Percentiles rank a stretch among this genome's conserved stretches.
phyloP scores from a whole-genome alignment of 2,329 filamentous ascomycete genomes.

The Monilinia laxa region DNA sequence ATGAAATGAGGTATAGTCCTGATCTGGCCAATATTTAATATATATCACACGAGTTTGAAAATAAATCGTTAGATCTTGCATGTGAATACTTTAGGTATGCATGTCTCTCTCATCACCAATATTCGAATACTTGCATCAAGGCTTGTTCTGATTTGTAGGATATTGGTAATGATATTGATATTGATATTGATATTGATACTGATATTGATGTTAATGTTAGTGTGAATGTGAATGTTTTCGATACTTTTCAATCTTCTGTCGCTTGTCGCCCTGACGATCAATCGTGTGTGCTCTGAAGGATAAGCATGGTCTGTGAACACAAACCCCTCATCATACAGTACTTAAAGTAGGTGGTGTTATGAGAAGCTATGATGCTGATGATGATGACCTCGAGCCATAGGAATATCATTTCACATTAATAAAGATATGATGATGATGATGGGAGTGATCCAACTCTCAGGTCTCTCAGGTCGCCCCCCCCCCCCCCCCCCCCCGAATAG shows the following conservation, averaged over 20 bases:
- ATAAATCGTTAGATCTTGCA: constrained; percentile 21
- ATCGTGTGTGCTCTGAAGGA: constrained; percentile 2
- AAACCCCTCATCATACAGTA: constrained; percentile 11
- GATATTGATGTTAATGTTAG: too few species aligned
- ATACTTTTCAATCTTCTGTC: neutral
- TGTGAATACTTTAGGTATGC: constrained; percentile 1
- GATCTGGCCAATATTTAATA: constrained; percentile 15
- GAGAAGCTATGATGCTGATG: neutral
- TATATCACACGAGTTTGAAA: constrained; percentile 21
- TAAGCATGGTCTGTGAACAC: constrained; percentile 20
- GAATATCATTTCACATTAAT: neutral
- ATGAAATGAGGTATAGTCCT: constrained; percentile 20
- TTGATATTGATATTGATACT: too few species aligned
- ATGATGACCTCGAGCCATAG: neutral
- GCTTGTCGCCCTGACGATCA: constrained; percentile 21
- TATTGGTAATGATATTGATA: too few species aligned
- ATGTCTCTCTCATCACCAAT: neutral
- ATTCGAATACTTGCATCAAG: constrained; percentile 9
- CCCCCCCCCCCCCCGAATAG: neutral
- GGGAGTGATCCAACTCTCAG: neutral
- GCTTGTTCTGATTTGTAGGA: neutral
- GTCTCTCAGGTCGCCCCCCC: neutral
- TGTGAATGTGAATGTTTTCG: too few species aligned
- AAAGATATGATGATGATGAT: neutral
- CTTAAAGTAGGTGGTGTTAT: neutral